These are phyloP conservation scores for Penicillium sp. DNA, from an alignment of 2,329 filamentous ascomycete genomes.

Conservation along the genomic window DNA sequence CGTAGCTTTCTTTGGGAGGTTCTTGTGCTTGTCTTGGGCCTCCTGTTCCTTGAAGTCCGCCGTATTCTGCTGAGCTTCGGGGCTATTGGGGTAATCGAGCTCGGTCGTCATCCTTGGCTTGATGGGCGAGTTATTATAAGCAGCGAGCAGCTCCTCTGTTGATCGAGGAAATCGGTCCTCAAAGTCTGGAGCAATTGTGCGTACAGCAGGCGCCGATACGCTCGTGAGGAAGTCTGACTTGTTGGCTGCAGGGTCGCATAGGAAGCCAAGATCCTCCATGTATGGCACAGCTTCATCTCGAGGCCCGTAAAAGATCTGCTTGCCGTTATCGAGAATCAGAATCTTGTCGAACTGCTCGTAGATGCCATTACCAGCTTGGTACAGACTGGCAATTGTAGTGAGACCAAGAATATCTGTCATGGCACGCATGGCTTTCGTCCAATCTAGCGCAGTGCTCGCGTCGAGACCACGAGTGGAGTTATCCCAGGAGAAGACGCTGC, in stretches of 20 bases:
- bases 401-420: conserved; percentile 65
- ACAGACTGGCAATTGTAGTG: conserved; percentile 64
- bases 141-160: conserved; percentile 46
- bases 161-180: conserved; percentile 49
- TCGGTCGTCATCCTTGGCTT: conserved; percentile 56
- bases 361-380: conserved; percentile 70
- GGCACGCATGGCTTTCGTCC: conserved; percentile 60
- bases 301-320: conserved; percentile 67
- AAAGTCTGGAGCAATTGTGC: conserved; percentile 46
- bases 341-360: conserved; percentile 72
- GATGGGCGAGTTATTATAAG: conserved; percentile 57
- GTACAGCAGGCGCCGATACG: conserved; percentile 59
- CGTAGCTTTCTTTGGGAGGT: conserved; percentile 56
- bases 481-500: conserved; percentile 66
- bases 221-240: conserved; percentile 67
- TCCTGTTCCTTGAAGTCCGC: conserved; percentile 58
- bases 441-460: conserved; percentile 65
- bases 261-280: conserved; percentile 66
- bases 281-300: conserved; percentile 61
- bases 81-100: conserved; percentile 58
- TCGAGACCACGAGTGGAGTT: conserved; percentile 68
- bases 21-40: conserved; percentile 56
- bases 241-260: conserved; percentile 63
- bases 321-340: conserved; percentile 66
- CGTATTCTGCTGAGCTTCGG: conserved; percentile 53